A percentile compares a stretch with the other conserved stretches of the same genome.
Conservation (phyloP, 2,329 filamentous ascomycete species). For the Teratosphaeria nubilosa region DNA sequence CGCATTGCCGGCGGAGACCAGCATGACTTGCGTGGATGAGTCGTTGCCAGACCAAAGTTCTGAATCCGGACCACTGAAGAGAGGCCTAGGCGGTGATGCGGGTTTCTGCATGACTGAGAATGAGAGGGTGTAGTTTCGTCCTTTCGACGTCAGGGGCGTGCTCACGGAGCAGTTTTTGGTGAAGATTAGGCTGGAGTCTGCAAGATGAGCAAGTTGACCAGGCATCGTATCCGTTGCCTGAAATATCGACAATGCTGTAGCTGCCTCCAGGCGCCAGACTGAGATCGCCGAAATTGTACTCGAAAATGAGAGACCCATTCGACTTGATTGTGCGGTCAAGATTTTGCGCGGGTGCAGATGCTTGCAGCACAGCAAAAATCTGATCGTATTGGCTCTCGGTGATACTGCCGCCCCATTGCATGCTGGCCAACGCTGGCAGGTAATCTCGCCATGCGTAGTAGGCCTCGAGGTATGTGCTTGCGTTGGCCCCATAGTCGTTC, state of each 20-base stretch:
- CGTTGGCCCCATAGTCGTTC: slow-evolving; percentile 47
- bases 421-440: slow-evolving; percentile 42
- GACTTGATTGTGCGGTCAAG: slow-evolving; percentile 36
- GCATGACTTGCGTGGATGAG: slow-evolving; percentile 22
- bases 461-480: slow-evolving; percentile 41
- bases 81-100: slow-evolving; percentile 33
- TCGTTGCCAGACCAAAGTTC: slow-evolving; percentile 16
- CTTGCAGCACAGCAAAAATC: slow-evolving; percentile 32
- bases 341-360: slow-evolving; percentile 38
- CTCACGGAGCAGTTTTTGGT: slow-evolving; percentile 31
- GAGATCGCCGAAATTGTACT: slow-evolving; percentile 23
- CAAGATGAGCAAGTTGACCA: slow-evolving; percentile 27
- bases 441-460: slow-evolving; percentile 44
- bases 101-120: slow-evolving; percentile 32
- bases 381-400: slow-evolving; percentile 29
- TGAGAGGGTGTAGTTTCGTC: slow-evolving; percentile 46
- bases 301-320: slow-evolving; percentile 26
- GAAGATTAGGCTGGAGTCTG: slow-evolving; percentile 8
- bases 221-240: slow-evolving; percentile 34
- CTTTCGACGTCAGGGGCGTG: slow-evolving; percentile 45
- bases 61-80: slow-evolving; percentile 29
- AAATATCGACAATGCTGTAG: slow-evolving; percentile 25
- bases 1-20: slow-evolving; percentile 29
- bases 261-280: neutral
- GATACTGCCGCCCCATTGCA: slow-evolving; percentile 45